Evolutionary conservation across 768 basidiomycete genomes (phyloP), one percentile per base, ranked within the genome.

Genomic region (Naganishia friedmannii): DNA sequence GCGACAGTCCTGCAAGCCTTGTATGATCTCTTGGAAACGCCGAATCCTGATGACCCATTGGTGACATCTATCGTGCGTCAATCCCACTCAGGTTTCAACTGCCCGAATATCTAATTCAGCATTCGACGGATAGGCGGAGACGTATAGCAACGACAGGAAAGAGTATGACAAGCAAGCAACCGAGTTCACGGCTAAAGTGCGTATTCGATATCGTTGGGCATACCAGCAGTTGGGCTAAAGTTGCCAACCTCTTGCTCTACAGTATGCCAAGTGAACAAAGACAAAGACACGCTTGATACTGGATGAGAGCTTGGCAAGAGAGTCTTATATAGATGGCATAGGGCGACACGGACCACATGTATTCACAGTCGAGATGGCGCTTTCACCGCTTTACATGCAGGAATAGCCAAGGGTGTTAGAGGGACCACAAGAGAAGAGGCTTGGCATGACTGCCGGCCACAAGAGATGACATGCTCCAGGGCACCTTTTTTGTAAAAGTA

Each of bases 21-120:
- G 54, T 79, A 78, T 60, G 78, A 82, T 34, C 75, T 82, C 2
- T 72, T 82, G 15, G 72, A 73, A 17, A 76, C 73, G 15, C 81
- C 81, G 0, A 82, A 82, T 60, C 81, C 81, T 7, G 81, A 82
- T 55, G 81, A 82, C 70, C 81, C 81, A 4, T 75, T 82, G 26
- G 80, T 82, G 6, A 72, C 81, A 0, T 79, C 77, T 13, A 80
- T 82, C 45, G 76, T 79, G 53, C 75, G 76, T 71, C 9, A 53
- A n/a, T 34, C 65, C n/a, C 37, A 2, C 39, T 21, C 9, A 42
- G 48, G 7, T 39, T 53, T 39, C n/a, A 46, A 15, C 26, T 2
- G 15, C 7, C 12, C 29, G 6, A 29, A 26, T 53, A 6, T 13
- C 58, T n/a, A 23, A 53, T 19, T 34, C 12, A 46, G 15, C 4